Evolutionary conservation across 805 yeast genomes (phyloP), one percentile per base, ranked within the genome.

Genomic region (Lachancea mirantina): DNA sequence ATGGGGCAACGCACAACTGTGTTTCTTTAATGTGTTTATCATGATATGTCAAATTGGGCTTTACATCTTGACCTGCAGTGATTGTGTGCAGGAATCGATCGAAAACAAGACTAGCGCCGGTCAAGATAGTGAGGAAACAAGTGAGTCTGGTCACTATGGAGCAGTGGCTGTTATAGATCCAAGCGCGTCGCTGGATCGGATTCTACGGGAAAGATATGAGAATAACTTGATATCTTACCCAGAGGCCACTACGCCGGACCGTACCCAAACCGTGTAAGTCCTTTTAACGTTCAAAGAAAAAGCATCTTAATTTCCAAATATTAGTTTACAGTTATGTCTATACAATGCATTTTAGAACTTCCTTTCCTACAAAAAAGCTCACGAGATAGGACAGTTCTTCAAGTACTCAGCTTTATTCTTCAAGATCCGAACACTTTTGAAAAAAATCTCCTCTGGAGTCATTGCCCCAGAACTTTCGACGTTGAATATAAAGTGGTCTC

Each of bases 381-480:
- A 76, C 26, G 77, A 73, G 39, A 83, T 80, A 30, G 92, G 89
- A 59, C 92, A 83, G 52, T 67, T 74, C 55, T 82, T 76, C 59
- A 83, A 66, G 54, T 78, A 80, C 43, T 78, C 84, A 21, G 84
- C 88, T 65, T 92, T 92, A 54, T 80, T 79, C 61, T 77, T 83
- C 57, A 92, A 69, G 34, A 87, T 78, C 57, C 89, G 73, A 31
- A 92, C 82, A 40, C 89, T 76, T 59, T 89, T 92, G 64, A 85
- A 76, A 62, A 92, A 92, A 34, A 92, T 85, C 64, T 89, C 97
- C 50, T 84, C 95, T 14, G 98, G 96, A 10, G 85, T 68, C 95
- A 92, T 88, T 25, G 96, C 95, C 23, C 98, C 97, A 2, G 95
- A 79, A 36, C 89, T 78, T 62, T 92, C 98, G 28, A 92, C 87